Conservation (phyloP, 805 yeast species). For the Suhomyces sp. region DNA sequence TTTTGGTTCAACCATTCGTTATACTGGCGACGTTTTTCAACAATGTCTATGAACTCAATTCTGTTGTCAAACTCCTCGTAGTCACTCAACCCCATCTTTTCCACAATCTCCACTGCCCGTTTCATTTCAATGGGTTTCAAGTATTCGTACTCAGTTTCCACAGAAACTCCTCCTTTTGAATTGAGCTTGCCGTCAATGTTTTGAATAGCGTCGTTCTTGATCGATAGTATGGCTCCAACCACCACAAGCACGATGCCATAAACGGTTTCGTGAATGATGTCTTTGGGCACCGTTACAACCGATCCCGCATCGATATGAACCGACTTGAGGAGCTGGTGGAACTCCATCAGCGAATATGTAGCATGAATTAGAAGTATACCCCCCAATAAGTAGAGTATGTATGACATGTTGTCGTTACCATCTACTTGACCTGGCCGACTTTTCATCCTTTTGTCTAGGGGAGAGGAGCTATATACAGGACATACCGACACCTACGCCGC, state of each 20-base stretch:
- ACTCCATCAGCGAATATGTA: conserved; percentile 54
- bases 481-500: background rate
- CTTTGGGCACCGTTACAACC: conserved; percentile 33
- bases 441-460: background rate
- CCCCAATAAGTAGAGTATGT: conserved; percentile 10
- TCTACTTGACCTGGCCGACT: background rate
- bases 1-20: conserved; percentile 35
- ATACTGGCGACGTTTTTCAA: conserved; percentile 43
- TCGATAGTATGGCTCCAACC: conserved; percentile 35
- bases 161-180: conserved; percentile 5
- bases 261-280: conserved; percentile 49
- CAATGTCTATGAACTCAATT: conserved; percentile 50
- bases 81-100: conserved; percentile 46
- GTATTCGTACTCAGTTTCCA: conserved; percentile 26
- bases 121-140: conserved; percentile 47
- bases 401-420: conserved; percentile 1
- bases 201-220: conserved; percentile 16
- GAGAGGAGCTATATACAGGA: background rate
- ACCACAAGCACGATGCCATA: conserved; percentile 45
- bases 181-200: conserved; percentile 6
- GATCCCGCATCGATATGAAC: conserved; percentile 8
- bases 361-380: conserved; percentile 40
- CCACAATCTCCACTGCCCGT: conserved; percentile 47
- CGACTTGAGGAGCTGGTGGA: conserved; percentile 37
- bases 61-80: conserved; percentile 49